A percentile compares a stretch with the other conserved stretches of the same genome.
phyloP scores from a whole-genome alignment of 306 rosid genomes.

The Rosa chinensis region DNA sequence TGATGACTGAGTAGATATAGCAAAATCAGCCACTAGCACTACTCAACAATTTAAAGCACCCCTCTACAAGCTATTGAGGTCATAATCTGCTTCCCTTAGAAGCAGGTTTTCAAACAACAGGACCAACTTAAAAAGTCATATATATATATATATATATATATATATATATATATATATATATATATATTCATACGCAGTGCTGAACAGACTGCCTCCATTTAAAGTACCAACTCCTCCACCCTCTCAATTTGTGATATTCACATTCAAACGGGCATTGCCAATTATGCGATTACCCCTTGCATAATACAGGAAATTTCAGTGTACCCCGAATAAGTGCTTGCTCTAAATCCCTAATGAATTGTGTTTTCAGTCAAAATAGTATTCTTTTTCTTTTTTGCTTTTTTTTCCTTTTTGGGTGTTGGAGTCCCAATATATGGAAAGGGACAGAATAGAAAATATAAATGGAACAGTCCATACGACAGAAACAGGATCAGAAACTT shows the following conservation, averaged over 20 bases:
- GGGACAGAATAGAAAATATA: not conserved
- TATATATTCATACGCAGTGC: not conserved
- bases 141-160: too few relatives aligned
- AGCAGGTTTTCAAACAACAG: not conserved
- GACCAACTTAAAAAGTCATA: not conserved
- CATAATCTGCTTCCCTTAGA: not conserved
- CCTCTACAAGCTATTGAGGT: not conserved
- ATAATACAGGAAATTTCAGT: not conserved
- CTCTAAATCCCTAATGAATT: not conserved
- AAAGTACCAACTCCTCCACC: not conserved
- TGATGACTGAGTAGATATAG: conserved; percentile 24
- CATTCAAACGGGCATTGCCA: not conserved
- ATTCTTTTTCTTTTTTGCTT: too few relatives aligned
- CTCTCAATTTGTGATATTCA: not conserved
- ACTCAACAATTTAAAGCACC: not conserved
- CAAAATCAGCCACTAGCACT: not conserved
- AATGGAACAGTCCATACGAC: not conserved
- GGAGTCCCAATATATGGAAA: not conserved
- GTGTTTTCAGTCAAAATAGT: not conserved
- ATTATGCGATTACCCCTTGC: not conserved
- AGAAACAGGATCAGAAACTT: conserved; percentile 21
- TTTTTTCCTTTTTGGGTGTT: not conserved
- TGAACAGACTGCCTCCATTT: not conserved
- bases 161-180: too few relatives aligned
- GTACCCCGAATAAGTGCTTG: not conserved